phyloP scores from a whole-genome alignment of 2,329 filamentous ascomycete genomes.

The Berkeleyomyces basicola region DNA sequence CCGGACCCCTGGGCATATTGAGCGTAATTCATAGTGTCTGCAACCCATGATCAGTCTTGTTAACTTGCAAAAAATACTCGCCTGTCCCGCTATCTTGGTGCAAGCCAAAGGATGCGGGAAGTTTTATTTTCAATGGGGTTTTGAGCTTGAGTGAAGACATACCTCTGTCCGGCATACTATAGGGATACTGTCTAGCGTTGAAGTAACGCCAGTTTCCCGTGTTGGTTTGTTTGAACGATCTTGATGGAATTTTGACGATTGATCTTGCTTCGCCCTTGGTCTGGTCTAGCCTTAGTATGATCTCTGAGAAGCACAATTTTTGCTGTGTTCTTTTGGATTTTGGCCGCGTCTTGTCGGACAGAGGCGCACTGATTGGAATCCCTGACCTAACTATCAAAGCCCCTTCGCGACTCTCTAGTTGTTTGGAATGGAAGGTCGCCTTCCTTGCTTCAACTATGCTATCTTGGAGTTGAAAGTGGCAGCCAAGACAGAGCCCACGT shows the following conservation, averaged over 20 bases:
- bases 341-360: conserved; percentile 9
- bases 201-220: neutral
- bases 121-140: neutral
- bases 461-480: neutral
- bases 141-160: neutral
- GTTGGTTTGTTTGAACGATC: neutral
- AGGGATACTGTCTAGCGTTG: neutral
- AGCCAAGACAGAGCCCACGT: neutral
- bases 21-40: conserved; percentile 6
- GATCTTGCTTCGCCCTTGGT: neutral
- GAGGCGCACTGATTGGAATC: conserved; percentile 5
- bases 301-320: conserved; percentile 1
- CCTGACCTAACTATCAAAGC: conserved; percentile 2
- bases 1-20: conserved; percentile 1
- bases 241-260: neutral
- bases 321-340: conserved; percentile 3
- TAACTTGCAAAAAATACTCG: neutral
- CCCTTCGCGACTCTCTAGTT: neutral
- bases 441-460: neutral
- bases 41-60: neutral
- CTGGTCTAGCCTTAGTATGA: neutral
- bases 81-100: neutral
- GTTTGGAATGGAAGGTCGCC: neutral
- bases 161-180: conserved; percentile 8
- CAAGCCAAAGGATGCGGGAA: neutral